Base-by-base conservation (phyloP, 208 protist genomes). In the Trypanosoma cruzi region DNA sequence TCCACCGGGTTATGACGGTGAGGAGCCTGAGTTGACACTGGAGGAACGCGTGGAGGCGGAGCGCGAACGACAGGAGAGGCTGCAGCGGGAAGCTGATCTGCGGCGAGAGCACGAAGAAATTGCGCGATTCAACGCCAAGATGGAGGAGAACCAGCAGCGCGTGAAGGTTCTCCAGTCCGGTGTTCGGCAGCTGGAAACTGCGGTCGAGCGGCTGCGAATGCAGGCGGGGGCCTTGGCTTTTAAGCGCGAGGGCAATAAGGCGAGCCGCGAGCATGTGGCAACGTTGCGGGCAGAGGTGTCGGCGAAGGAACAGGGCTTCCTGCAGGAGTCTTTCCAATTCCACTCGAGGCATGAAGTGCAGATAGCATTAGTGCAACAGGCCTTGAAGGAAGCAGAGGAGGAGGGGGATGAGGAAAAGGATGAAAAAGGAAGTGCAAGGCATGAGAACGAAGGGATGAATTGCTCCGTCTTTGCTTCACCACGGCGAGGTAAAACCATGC, bases 1-100 rank as follows among this genome's bases (percentile, higher is more conserved):
- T n/a, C 85, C 85, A 0, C 46, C 42, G 3, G 79, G 80, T 36
- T 90, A 90, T 54, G 85, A 90, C 57, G 85, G 81, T 3, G 68
- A 72, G 20, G 64, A 70, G 52, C 65, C 71, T 22, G 28, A 59
- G 31, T 60, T 64, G 10, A 75, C 61, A 26, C 22, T 62, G 40
- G 61, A 75, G 42, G 70, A 75, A 36, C 59, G 50, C 18, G 50
- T 69, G 6, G 55, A 55, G 28, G n/a, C 20, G 34, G 60, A 59
- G 31, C 44, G 53, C 18, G 53, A 60, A 24, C 48, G 55, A 16
- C 11, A 56, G 26, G 29, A 20, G 32, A 44, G 59, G 29, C 24
- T 71, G 32, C 57, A 71, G n/a, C 40, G 16, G n/a, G 58, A 62
- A 24, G 8, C 2, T 2, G 66, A 42, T 37, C 31, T 71, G 37